Conservation (phyloP, 331 rosid genomes). For the Quercus lobata region DNA sequence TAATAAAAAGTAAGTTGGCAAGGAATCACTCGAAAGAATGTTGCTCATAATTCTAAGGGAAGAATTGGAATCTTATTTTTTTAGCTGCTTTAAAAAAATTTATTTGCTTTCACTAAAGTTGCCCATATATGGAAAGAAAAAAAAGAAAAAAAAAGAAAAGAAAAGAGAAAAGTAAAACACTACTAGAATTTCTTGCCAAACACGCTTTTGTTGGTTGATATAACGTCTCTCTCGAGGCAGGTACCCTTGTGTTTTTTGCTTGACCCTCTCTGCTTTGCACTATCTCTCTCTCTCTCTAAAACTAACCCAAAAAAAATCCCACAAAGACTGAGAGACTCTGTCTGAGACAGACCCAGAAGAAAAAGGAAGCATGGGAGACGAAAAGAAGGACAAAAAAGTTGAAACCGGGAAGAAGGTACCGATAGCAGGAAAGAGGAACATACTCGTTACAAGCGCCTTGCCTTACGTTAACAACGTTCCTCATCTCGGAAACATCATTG, state of each 20-base stretch:
- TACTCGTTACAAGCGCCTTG: slow-evolving; percentile 35
- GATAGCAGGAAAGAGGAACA: slow-evolving; percentile 24
- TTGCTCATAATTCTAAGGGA: no score
- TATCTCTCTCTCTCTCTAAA: not conserved
- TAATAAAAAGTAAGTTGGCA: no score
- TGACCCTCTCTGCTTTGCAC: not conserved
- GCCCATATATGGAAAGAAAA: no score
- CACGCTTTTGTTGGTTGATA: no score
- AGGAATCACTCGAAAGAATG: no score
- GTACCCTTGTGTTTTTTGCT: no score
- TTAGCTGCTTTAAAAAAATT: no score
- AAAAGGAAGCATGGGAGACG: slow-evolving; percentile 10
- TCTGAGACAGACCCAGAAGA: not conserved
- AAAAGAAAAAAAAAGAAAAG: accelerated
- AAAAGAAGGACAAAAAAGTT: not conserved
- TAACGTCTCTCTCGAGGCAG: no score
- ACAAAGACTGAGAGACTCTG: not conserved
- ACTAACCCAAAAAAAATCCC: not conserved
- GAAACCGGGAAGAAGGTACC: slow-evolving; percentile 10
- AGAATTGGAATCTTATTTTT: no score
- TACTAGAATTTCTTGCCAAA: no score
- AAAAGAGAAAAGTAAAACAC: no score
- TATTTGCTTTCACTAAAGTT: no score
- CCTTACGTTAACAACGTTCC: slow-evolving; percentile 40
- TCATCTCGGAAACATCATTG: slow-evolving; percentile 32